Percentiles rank a stretch among this genome's conserved stretches.
These are phyloP conservation scores for Arachnomyces sp. DNA, from an alignment of 2,329 filamentous ascomycete genomes.

Conservation along the genomic window DNA sequence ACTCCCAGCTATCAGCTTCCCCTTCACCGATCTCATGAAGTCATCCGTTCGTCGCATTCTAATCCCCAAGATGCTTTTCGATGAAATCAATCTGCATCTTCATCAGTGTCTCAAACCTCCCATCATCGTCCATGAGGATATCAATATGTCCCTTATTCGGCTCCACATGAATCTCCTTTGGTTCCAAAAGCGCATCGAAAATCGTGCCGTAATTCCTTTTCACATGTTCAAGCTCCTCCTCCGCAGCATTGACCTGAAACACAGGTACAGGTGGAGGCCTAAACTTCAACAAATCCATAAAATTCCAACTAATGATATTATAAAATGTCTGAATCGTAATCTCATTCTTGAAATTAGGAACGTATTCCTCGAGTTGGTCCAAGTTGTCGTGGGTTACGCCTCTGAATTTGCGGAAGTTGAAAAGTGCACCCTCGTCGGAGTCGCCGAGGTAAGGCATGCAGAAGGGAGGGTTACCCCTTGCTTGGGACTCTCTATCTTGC, in stretches of 20 bases:
- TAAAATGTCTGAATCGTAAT: slow-evolving; percentile 26
- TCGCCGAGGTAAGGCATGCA: slow-evolving; percentile 28
- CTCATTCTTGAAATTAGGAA: slow-evolving; percentile 13
- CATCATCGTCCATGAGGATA: slow-evolving; percentile 15
- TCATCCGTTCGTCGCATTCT: too few relatives aligned
- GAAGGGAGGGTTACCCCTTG: slow-evolving; percentile 31
- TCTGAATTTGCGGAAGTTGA: slow-evolving; percentile 22
- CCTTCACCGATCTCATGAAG: too few relatives aligned
- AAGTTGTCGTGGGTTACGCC: slow-evolving; percentile 13
- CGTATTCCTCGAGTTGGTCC: slow-evolving; percentile 10
- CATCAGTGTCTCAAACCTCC: slow-evolving; percentile 12
- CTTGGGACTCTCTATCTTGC: slow-evolving; percentile 33
- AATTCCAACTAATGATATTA: slow-evolving; percentile 17
- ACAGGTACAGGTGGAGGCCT: slow-evolving; percentile 17
- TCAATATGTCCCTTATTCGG: slow-evolving; percentile 20
- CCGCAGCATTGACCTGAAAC: slow-evolving; percentile 16
- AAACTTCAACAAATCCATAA: slow-evolving; percentile 11
- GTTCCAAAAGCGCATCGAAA: slow-evolving; percentile 14
- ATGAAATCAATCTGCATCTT: slow-evolving; percentile 15
- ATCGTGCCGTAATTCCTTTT: slow-evolving; percentile 15
- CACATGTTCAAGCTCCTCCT: slow-evolving; percentile 17
- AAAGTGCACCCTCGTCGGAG: slow-evolving; percentile 29
- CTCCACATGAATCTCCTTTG: slow-evolving; percentile 18
- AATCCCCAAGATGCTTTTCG: too few relatives aligned
- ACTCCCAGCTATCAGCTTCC: too few relatives aligned